Conservation (phyloP, 108 stramenopile species). For the Conticribra guillardii region DNA sequence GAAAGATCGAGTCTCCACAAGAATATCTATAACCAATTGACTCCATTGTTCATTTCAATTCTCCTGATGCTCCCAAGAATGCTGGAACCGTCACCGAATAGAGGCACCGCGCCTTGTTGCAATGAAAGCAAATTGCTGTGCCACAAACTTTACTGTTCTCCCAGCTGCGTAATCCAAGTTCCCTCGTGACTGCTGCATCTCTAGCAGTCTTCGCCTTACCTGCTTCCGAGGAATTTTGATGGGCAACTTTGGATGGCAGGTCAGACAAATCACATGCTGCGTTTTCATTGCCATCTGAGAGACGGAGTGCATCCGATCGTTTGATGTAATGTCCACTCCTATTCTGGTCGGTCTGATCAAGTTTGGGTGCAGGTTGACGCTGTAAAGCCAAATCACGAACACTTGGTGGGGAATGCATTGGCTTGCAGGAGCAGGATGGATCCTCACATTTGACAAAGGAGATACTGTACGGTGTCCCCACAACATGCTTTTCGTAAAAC, state of each 20-base stretch:
- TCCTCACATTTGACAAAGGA: slow-evolving; percentile 1
- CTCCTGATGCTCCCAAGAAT: neutral
- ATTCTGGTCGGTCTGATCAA: neutral
- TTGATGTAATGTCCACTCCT: neutral
- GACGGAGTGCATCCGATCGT: neutral
- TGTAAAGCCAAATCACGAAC: neutral
- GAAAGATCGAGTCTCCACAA: slow-evolving; percentile 10
- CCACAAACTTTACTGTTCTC: neutral
- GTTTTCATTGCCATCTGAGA: neutral
- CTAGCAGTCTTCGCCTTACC: neutral
- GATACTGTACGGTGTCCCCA: neutral
- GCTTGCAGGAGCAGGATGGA: neutral
- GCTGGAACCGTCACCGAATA: neutral
- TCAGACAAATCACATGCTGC: slow-evolving; percentile 3
- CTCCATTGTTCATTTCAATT: neutral
- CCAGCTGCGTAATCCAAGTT: slow-evolving; percentile 3
- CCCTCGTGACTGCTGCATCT: neutral
- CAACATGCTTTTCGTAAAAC: neutral
- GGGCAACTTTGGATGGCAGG: neutral
- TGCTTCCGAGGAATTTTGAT: neutral
- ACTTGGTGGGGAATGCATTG: neutral
- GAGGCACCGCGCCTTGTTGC: slow-evolving; percentile 7
- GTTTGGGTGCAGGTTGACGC: slow-evolving; percentile 1
- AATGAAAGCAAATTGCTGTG: neutral
- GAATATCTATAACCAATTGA: neutral